Evolutionary conservation across 257 asterid genomes (phyloP).

Genomic region (Jacaranda copaia): DNA sequence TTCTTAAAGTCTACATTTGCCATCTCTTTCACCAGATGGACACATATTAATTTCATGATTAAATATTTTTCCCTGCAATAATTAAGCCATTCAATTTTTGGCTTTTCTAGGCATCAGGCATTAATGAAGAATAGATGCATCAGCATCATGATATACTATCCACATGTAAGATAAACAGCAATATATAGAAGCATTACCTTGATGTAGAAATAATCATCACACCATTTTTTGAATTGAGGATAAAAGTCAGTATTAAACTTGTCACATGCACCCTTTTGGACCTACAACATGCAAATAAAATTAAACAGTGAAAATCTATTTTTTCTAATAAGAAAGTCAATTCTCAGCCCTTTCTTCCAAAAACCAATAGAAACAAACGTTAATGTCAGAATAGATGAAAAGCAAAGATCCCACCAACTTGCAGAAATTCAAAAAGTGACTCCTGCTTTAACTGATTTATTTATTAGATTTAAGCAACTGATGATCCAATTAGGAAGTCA

Average conservation of each 20-base stretch:
- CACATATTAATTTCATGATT: slow-evolving; percentile 11
- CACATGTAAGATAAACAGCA: slow-evolving; percentile 28
- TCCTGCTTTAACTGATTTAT: slow-evolving; percentile 17
- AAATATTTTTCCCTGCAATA: neutral
- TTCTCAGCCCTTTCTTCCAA: slow-evolving; percentile 1
- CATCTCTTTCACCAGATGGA: neutral
- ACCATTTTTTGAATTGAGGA: slow-evolving; percentile 98
- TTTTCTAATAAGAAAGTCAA: slow-evolving; percentile 8
- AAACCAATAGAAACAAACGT: slow-evolving; percentile 8
- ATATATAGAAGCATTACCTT: slow-evolving; percentile 57
- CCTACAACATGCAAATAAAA: slow-evolving; percentile 54
- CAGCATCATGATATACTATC: neutral
- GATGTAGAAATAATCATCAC: slow-evolving; percentile 95
- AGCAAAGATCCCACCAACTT: neutral
- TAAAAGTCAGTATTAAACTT: slow-evolving; percentile 85
- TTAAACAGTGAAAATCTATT: slow-evolving; percentile 22
- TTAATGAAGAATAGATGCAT: slow-evolving; percentile 26
- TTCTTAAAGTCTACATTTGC: neutral
- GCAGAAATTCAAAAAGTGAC: slow-evolving; percentile 13
- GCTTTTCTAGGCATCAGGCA: slow-evolving; percentile 1
- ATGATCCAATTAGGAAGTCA: neutral
- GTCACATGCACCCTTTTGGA: slow-evolving; percentile 90
- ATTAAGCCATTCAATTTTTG: neutral
- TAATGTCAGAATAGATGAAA: slow-evolving; percentile 13
- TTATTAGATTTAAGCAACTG: neutral